These are phyloP conservation scores for Pichia cactophila DNA, from an alignment of 1,139 yeast genomes.

Conservation along the genomic window DNA sequence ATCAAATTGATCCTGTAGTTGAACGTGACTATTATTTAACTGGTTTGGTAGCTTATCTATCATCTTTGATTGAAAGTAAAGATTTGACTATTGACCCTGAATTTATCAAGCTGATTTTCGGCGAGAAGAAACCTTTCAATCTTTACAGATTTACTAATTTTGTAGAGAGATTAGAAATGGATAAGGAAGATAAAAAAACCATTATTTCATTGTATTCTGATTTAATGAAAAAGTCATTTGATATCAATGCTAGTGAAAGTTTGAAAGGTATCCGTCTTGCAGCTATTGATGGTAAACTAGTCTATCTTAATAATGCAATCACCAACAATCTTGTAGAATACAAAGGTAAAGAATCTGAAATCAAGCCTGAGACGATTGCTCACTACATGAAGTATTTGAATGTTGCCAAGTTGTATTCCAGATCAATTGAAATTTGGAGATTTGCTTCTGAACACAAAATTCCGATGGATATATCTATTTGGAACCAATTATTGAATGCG, in stretches of 20 bases:
- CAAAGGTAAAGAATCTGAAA: slow-evolving; percentile 7
- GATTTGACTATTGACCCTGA: slow-evolving; percentile 16
- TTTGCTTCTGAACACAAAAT: slow-evolving; percentile 13
- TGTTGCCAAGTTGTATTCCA: slow-evolving; percentile 9
- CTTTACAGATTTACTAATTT: slow-evolving; percentile 26
- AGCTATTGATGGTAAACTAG: slow-evolving; percentile 15
- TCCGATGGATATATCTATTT: slow-evolving; percentile 28
- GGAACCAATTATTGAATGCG: slow-evolving; percentile 41
- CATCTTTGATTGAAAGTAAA: slow-evolving; percentile 16
- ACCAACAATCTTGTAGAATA: slow-evolving; percentile 11
- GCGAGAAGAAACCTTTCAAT: slow-evolving; percentile 19
- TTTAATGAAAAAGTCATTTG: slow-evolving; percentile 14
- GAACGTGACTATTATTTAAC: slow-evolving; percentile 6
- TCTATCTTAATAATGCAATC: slow-evolving; percentile 13
- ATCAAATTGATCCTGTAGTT: not conserved
- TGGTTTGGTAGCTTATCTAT: slow-evolving; percentile 20
- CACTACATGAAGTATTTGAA: slow-evolving; percentile 14
- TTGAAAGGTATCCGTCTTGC: slow-evolving; percentile 15
- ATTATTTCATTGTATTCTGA: slow-evolving; percentile 5
- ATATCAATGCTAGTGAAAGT: slow-evolving; percentile 16
- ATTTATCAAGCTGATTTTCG: slow-evolving; percentile 18
- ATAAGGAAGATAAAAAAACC: slow-evolving; percentile 21
- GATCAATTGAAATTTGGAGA: slow-evolving; percentile 20
- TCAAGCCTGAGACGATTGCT: slow-evolving; percentile 12
- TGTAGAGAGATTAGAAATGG: slow-evolving; percentile 35